Percentiles rank a stretch among this genome's conserved stretches.
phyloP scores from a whole-genome alignment of 495 filamentous ascomycete genomes.

The Aspergillus carlsbadensis region DNA sequence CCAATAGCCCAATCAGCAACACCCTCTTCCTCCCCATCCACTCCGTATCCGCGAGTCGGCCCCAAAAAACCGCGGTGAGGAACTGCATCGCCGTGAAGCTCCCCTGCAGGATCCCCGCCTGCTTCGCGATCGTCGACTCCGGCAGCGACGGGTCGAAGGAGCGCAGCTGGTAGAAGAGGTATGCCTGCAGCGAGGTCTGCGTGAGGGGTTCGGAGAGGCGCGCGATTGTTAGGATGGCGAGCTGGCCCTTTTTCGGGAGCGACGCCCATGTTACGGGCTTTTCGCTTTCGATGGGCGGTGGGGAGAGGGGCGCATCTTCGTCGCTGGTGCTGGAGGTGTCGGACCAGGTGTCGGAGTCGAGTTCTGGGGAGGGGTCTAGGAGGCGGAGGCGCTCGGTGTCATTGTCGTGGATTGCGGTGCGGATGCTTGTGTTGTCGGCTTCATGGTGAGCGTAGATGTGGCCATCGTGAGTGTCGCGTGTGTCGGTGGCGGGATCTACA shows the following conservation, averaged over 20 bases:
- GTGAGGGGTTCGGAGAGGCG: slow-evolving; percentile 77
- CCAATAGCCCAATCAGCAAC: slow-evolving; percentile 69
- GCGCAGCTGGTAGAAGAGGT: slow-evolving; percentile 72
- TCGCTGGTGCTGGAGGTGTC: slow-evolving; percentile 17
- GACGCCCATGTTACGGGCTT: slow-evolving; percentile 63
- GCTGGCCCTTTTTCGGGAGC: slow-evolving; percentile 71
- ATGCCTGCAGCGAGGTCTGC: slow-evolving; percentile 72
- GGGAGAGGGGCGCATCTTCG: slow-evolving; percentile 6
- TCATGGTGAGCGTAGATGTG: slow-evolving; percentile 9
- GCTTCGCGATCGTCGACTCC: slow-evolving; percentile 67
- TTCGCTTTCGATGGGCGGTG: slow-evolving; percentile 14
- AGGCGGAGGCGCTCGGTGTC: slow-evolving; percentile 6
- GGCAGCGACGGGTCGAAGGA: slow-evolving; percentile 65
- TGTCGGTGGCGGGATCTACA: slow-evolving; percentile 15
- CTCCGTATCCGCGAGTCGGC: slow-evolving; percentile 67
- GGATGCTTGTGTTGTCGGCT: slow-evolving; percentile 19
- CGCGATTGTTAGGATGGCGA: slow-evolving; percentile 70
- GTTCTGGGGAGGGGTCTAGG: slow-evolving; percentile 15
- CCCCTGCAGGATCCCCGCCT: slow-evolving; percentile 73
- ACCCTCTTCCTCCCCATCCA: slow-evolving; percentile 74
- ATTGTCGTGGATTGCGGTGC: slow-evolving; percentile 18
- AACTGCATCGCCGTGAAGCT: slow-evolving; percentile 79
- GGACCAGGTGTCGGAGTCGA: slow-evolving; percentile 21
- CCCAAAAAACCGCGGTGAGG: slow-evolving; percentile 77
- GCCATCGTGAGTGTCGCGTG: not conserved